phyloP scores from a whole-genome alignment of 305 asterid species.

The Vinca major region DNA sequence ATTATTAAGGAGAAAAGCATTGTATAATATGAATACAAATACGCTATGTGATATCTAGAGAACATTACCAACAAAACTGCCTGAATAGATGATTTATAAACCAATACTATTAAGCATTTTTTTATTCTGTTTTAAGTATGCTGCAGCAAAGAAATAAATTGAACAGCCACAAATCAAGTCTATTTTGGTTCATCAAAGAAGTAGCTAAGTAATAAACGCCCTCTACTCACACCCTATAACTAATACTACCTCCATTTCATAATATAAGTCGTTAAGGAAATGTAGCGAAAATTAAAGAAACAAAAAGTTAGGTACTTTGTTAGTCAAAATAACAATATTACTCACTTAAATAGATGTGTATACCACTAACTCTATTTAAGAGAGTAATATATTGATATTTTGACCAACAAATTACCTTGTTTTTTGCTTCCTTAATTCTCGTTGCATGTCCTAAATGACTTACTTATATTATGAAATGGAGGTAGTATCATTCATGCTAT shows the following conservation, averaged over 20 bases:
- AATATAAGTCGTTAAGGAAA: too few species aligned
- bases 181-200: neutral
- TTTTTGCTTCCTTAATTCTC: too few species aligned
- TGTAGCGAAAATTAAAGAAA: too few species aligned
- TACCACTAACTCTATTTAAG: too few species aligned
- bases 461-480: too few species aligned
- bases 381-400: too few species aligned
- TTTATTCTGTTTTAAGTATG: neutral
- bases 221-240: neutral
- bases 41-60: neutral
- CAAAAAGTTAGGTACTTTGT: too few species aligned
- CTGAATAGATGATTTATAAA: neutral
- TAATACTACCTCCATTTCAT: too few species aligned
- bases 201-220: neutral
- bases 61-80: neutral
- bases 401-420: too few species aligned
- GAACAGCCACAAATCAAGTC: neutral
- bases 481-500: neutral
- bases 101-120: neutral
- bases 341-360: too few species aligned
- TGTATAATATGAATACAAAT: neutral
- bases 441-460: too few species aligned
- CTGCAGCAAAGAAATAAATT: neutral
- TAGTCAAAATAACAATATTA: too few species aligned
- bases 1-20: neutral